A percentile compares a stretch with the other conserved stretches of the same genome.
Evolutionary conservation across 805 yeast species (phyloP).

Genomic region (Grigorovia jiainica): DNA sequence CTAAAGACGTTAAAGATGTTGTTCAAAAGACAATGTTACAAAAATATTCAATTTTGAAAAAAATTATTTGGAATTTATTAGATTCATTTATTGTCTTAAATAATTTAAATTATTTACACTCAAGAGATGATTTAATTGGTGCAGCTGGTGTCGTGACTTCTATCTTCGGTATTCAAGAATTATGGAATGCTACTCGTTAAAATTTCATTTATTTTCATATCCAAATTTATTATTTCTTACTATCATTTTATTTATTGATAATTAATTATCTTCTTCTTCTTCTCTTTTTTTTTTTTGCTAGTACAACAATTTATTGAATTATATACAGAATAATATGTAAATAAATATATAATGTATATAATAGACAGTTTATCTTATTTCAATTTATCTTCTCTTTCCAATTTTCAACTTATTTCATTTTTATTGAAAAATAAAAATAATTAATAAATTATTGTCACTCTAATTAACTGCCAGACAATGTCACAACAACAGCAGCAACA

Average conservation of each 20-base stretch:
- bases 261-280: no score
- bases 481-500: constrained; percentile 27
- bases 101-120: constrained; percentile 47
- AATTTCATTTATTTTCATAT: neutral
- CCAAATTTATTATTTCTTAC: neutral
- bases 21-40: constrained; percentile 31
- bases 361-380: no score
- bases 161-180: constrained; percentile 60
- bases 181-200: constrained; percentile 44
- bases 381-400: no score
- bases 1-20: constrained; percentile 26
- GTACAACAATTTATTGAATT: no score
- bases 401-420: no score
- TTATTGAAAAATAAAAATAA: no score
- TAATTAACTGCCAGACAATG: constrained; percentile 10
- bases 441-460: no score
- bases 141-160: constrained; percentile 80
- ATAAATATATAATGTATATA: no score
- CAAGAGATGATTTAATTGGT: constrained; percentile 75
- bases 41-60: constrained; percentile 44
- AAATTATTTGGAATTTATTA: constrained; percentile 64
- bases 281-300: no score
- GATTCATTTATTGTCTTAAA: constrained; percentile 71
- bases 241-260: no score
- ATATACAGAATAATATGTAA: no score